Percentiles rank a stretch among this genome's conserved stretches.
Evolutionary conservation across 2,329 filamentous ascomycete species (phyloP).

Genomic region (Fusarium humuli): DNA sequence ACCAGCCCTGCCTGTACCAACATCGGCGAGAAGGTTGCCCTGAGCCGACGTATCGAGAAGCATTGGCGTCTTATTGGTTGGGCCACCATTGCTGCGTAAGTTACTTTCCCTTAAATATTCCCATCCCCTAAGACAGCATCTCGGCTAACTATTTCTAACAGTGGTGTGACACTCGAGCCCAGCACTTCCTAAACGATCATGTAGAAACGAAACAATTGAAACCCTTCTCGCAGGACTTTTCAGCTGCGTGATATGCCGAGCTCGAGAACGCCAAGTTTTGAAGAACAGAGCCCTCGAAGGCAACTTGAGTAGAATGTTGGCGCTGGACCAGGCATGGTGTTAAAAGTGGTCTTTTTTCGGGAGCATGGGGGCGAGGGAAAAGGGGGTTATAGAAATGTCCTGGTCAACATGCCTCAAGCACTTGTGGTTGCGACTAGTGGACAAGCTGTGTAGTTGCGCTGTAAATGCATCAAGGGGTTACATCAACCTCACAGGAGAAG

Average conservation of each 20-base stretch:
- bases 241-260: conserved; percentile 37
- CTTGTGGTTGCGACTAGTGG: conserved; percentile 29
- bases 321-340: conserved; percentile 45
- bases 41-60: conserved; percentile 97
- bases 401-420: conserved; percentile 14
- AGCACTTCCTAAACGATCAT: conserved; percentile 56
- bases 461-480: conserved; percentile 45
- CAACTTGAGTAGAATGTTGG: conserved; percentile 47
- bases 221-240: conserved; percentile 40
- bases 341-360: conserved; percentile 40
- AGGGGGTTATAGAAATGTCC: conserved; percentile 18
- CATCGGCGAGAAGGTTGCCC: conserved; percentile 96
- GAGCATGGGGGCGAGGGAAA: conserved; percentile 28
- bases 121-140: background rate
- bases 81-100: conserved; percentile 81
- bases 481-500: conserved; percentile 36
- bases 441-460: conserved; percentile 41
- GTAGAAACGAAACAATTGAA: conserved; percentile 33
- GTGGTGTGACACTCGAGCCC: conserved; percentile 66
- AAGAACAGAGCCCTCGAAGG: conserved; percentile 33
- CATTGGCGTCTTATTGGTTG: conserved; percentile 97
- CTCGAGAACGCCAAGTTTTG: conserved; percentile 37
- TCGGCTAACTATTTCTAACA: conserved; percentile 45
- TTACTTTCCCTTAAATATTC: conserved; percentile 34
- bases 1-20: conserved; percentile 97